phyloP scores from a whole-genome alignment of 345 rosid species.

The Eucalyptus regnans region DNA sequence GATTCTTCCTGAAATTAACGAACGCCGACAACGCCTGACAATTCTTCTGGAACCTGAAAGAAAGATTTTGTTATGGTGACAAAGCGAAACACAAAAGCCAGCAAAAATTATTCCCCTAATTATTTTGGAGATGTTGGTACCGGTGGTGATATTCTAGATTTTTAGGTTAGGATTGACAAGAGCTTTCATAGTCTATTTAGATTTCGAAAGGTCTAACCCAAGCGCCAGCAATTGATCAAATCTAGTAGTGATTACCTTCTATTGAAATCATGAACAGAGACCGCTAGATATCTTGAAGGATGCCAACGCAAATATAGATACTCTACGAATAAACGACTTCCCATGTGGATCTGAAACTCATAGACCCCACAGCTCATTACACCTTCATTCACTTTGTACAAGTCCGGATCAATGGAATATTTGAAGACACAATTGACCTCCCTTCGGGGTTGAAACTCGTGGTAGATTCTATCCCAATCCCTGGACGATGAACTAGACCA shows the following conservation, averaged over 20 bases:
- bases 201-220: no score
- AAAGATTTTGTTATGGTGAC: no score
- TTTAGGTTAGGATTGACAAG: no score
- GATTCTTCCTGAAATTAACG: no score
- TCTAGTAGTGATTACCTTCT: no score
- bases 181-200: no score
- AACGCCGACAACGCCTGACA: accelerated
- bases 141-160: no score
- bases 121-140: no score
- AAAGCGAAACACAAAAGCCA: no score
- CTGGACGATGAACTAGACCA: background rate
- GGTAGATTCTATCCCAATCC: background rate
- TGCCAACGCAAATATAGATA: no score
- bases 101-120: no score
- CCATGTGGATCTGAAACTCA: accelerated
- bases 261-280: accelerated
- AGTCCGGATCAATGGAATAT: background rate
- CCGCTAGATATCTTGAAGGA: accelerated
- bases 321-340: accelerated
- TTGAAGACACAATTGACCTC: background rate
- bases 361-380: background rate
- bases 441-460: background rate
- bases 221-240: accelerated
- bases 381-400: background rate
- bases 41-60: background rate